Conservation (phyloP, 768 basidiomycete genomes). For the Termitomyces titanicus region DNA sequence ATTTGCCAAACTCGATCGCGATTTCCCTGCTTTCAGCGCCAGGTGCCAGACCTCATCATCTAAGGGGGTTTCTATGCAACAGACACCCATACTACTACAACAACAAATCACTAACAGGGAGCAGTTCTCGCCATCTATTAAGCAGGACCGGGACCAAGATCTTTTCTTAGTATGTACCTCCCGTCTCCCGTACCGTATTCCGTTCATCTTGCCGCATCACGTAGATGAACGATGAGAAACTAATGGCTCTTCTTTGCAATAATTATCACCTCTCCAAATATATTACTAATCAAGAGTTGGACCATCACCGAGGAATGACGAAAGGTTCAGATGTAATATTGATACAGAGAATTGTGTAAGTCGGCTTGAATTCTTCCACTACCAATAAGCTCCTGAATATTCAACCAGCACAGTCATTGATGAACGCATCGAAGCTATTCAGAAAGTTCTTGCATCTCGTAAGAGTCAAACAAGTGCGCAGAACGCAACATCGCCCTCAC, state of each 20-base stretch:
- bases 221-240: constrained; percentile 27
- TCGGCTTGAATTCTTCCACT: not conserved
- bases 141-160: constrained; percentile 20
- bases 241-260: constrained; percentile 25
- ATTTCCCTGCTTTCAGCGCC: constrained; percentile 17
- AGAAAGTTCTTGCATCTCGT: constrained; percentile 27
- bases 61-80: not conserved
- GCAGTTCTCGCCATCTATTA: not conserved
- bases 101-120: not conserved
- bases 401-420: constrained; percentile 30
- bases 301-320: constrained; percentile 11
- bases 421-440: constrained; percentile 35
- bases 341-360: constrained; percentile 40
- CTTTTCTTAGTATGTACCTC: constrained; percentile 21
- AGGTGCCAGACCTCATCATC: not conserved
- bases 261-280: constrained; percentile 23
- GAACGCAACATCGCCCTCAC: not conserved
- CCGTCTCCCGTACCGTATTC: not conserved
- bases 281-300: constrained; percentile 17
- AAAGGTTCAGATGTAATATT: constrained; percentile 35
- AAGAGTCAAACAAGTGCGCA: constrained; percentile 2
- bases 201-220: not conserved
- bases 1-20: constrained; percentile 21
- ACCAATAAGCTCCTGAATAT: not conserved
- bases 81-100: not conserved